Conservation (phyloP, 306 rosid genomes). For the Cyamopsis tetragonoloba region DNA sequence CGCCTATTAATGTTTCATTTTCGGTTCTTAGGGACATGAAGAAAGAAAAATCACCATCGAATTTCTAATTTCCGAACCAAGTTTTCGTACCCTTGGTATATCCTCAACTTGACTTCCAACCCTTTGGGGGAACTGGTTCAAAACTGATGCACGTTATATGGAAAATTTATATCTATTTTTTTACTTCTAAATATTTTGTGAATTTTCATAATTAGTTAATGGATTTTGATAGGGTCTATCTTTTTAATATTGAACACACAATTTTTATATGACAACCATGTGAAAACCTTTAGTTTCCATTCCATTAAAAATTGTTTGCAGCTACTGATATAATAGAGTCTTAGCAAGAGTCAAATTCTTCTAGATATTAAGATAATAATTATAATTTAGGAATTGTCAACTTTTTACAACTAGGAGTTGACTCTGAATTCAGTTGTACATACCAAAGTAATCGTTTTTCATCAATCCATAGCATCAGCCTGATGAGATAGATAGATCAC, state of each 20-base stretch:
- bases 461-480: conserved; percentile 17
- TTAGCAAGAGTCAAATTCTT: background rate
- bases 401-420: conserved; percentile 22
- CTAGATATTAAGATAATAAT: background rate
- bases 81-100: background rate
- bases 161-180: too few relatives aligned
- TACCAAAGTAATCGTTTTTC: background rate
- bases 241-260: background rate
- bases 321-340: background rate
- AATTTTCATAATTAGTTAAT: background rate
- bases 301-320: background rate
- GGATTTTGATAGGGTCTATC: background rate
- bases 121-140: background rate
- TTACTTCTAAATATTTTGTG: too few relatives aligned
- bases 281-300: background rate
- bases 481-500: background rate
- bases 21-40: background rate
- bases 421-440: conserved; percentile 1
- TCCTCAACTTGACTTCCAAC: conserved; percentile 15
- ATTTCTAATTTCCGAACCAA: background rate
- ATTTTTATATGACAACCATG: background rate
- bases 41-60: background rate
- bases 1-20: background rate
- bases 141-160: too few relatives aligned
- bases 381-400: conserved; percentile 1